phyloP scores from a whole-genome alignment of 805 yeast species.

The Nakazawaea laoshanensis region DNA sequence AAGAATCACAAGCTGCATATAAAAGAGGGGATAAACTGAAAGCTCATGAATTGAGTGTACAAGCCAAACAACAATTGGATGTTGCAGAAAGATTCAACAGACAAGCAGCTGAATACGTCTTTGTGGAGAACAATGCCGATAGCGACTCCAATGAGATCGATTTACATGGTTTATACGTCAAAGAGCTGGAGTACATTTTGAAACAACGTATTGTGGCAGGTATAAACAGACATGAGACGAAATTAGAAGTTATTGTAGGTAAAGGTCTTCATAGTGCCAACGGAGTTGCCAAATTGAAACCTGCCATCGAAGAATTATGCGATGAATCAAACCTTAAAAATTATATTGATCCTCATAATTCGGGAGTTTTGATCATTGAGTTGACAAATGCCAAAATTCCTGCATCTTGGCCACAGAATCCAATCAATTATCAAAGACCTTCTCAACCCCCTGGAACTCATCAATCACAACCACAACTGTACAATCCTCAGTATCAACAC shows the following conservation, averaged over 20 bases:
- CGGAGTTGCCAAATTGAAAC: constrained; percentile 82
- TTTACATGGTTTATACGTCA: constrained; percentile 84
- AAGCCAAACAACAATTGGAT: constrained; percentile 50
- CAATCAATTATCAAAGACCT: constrained; percentile 16
- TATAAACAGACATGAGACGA: constrained; percentile 47
- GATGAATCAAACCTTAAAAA: constrained; percentile 51
- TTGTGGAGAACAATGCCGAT: constrained; percentile 81
- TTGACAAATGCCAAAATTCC: constrained; percentile 42
- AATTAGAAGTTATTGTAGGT: constrained; percentile 80
- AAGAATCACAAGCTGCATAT: constrained; percentile 72
- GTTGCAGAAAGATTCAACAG: constrained; percentile 64
- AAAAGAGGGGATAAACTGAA: constrained; percentile 60
- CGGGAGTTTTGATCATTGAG: constrained; percentile 75
- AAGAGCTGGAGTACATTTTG: constrained; percentile 76
- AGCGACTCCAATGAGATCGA: constrained; percentile 84
- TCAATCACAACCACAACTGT: constrained; percentile 16
- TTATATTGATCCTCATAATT: constrained; percentile 58
- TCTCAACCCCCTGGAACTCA: constrained; percentile 10
- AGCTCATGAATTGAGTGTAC: constrained; percentile 67
- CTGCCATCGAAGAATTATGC: constrained; percentile 80
- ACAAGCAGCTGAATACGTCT: constrained; percentile 86
- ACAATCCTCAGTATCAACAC: constrained; percentile 16
- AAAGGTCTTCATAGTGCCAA: constrained; percentile 80
- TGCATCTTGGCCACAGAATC: constrained; percentile 19
- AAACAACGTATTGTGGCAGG: constrained; percentile 68